phyloP scores from a whole-genome alignment of 495 filamentous ascomycete species.

The Hyaloscypha variabilis region DNA sequence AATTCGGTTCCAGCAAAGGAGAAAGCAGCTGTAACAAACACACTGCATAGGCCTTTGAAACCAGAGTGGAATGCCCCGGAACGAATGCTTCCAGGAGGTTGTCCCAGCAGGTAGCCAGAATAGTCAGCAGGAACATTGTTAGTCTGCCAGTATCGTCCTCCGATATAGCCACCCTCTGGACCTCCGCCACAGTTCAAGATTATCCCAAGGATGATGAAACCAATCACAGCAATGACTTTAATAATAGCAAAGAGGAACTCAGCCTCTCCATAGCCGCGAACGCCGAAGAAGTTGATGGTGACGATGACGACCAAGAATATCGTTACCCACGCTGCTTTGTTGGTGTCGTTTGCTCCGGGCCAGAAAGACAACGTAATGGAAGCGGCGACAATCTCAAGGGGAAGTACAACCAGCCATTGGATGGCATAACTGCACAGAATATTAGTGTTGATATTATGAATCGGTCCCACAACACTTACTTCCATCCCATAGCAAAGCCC shows the following conservation, averaged over 20 bases:
- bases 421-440: constrained; percentile 65
- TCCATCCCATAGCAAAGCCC: constrained; percentile 99
- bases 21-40: constrained; percentile 92
- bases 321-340: constrained; percentile 81
- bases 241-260: constrained; percentile 51
- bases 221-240: constrained; percentile 60
- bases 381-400: constrained; percentile 89
- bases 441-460: constrained; percentile 10
- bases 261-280: constrained; percentile 87
- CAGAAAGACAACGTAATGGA: constrained; percentile 88
- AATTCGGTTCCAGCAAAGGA: constrained; percentile 91
- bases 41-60: constrained; percentile 91
- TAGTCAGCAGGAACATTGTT: constrained; percentile 51
- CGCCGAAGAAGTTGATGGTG: constrained; percentile 82
- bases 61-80: constrained; percentile 90
- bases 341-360: constrained; percentile 60
- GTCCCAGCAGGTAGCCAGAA: constrained; percentile 14
- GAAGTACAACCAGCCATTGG: constrained; percentile 83
- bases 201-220: constrained; percentile 77
- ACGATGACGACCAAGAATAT: constrained; percentile 80
- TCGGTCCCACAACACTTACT: constrained; percentile 52
- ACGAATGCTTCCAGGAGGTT: constrained; percentile 31
- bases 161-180: constrained; percentile 72
- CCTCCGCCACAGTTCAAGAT: constrained; percentile 82
- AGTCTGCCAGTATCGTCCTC: constrained; percentile 74